A percentile compares a stretch with the other conserved stretches of the same genome.
Conservation (phyloP, 768 basidiomycete genomes). For the Cystoderma amianthinum region DNA sequence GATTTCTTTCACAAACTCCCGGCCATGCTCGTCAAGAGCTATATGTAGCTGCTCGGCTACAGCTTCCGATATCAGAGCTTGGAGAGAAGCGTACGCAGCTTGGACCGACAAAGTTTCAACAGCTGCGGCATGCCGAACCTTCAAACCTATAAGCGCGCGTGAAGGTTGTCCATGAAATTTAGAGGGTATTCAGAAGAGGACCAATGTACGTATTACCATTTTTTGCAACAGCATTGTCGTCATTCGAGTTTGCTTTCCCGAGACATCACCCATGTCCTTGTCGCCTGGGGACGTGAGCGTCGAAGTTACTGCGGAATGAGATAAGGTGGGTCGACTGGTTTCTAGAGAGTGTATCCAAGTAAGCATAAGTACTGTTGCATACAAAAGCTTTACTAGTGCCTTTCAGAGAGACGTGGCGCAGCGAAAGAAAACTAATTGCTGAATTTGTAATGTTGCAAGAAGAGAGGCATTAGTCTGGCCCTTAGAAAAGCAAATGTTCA, state of each 20-base stretch:
- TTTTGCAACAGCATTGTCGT: constrained; percentile 69
- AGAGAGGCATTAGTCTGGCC: constrained; percentile 36
- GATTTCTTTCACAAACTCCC: constrained; percentile 63
- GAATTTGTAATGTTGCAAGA: constrained; percentile 23
- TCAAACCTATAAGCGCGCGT: constrained; percentile 52
- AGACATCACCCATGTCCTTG: constrained; percentile 14
- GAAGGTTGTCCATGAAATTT: constrained; percentile 58
- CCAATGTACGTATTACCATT: constrained; percentile 73
- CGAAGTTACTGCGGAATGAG: background rate
- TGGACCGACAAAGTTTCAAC: constrained; percentile 47
- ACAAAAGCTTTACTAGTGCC: constrained; percentile 55
- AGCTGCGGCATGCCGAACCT: constrained; percentile 57
- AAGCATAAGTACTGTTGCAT: constrained; percentile 67
- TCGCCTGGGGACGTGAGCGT: constrained; percentile 3
- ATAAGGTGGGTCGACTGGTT: constrained; percentile 15
- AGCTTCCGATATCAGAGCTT: constrained; percentile 34
- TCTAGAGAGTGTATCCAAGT: constrained; percentile 64
- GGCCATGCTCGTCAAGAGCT: constrained; percentile 63
- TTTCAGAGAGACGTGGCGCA: constrained; percentile 67
- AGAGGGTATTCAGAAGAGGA: constrained; percentile 39
- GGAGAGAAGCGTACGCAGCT: constrained; percentile 34
- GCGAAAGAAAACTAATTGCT: constrained; percentile 60
- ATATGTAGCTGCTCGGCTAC: constrained; percentile 44
- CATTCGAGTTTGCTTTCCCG: constrained; percentile 38
- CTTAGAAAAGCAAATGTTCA: constrained; percentile 50